Conservation (phyloP, 495 filamentous ascomycete genomes). For the Lophium mytilinum region DNA sequence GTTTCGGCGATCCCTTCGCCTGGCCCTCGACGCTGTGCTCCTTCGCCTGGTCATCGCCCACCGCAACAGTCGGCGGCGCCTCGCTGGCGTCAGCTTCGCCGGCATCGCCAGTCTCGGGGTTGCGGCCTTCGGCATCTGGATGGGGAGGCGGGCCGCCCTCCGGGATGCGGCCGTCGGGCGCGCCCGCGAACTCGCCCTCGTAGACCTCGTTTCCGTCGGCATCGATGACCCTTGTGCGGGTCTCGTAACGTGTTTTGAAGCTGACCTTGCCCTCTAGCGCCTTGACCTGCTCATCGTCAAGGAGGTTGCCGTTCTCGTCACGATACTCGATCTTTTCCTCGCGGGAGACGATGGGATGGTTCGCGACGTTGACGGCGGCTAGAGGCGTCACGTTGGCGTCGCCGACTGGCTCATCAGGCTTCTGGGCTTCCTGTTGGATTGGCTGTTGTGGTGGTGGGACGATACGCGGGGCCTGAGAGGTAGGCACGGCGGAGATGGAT, state of each 20-base stretch:
- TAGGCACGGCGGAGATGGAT: constrained; percentile 1
- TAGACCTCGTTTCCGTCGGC: constrained; percentile 61
- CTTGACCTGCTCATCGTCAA: constrained; percentile 75
- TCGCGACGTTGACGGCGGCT: not conserved
- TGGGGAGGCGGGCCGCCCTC: constrained; percentile 58
- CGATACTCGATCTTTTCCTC: constrained; percentile 91
- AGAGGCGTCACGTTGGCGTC: constrained; percentile 28
- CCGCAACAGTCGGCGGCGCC: constrained; percentile 35
- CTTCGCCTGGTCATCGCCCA: constrained; percentile 29
- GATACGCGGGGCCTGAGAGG: constrained; percentile 13
- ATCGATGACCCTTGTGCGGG: constrained; percentile 76
- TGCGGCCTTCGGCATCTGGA: constrained; percentile 68
- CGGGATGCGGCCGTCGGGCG: constrained; percentile 8
- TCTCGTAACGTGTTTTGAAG: constrained; percentile 92
- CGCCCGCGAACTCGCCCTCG: constrained; percentile 30
- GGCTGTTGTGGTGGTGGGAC: not conserved
- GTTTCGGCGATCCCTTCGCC: constrained; percentile 30
- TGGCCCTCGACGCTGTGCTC: constrained; percentile 22
- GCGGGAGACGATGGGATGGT: constrained; percentile 43
- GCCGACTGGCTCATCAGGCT: constrained; percentile 5
- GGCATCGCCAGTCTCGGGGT: constrained; percentile 51
- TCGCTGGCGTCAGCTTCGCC: constrained; percentile 21
- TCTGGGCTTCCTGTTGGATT: constrained; percentile 17
- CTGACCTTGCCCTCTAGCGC: constrained; percentile 83
- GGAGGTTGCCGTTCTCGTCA: constrained; percentile 84